A percentile compares a stretch with the other conserved stretches of the same genome.
Evolutionary conservation across 352 stramenopile species (phyloP).

Genomic region (Phytophthora litchii): DNA sequence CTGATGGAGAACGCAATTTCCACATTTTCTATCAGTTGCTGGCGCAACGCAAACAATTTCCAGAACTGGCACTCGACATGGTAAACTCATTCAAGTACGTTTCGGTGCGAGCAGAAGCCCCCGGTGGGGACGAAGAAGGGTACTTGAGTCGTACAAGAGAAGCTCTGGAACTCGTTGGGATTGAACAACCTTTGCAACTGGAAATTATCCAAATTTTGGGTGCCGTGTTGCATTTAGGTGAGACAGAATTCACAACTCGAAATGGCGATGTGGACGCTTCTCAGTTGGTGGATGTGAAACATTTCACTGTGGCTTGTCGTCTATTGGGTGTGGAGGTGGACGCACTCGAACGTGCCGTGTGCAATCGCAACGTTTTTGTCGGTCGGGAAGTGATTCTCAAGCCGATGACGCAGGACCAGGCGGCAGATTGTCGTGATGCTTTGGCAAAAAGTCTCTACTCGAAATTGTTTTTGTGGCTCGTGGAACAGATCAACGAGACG

Average conservation of each 20-base stretch:
- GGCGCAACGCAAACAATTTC: slow-evolving; percentile 58
- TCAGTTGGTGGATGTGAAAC: slow-evolving; percentile 58
- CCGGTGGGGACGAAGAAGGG: slow-evolving; percentile 57
- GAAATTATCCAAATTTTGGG: slow-evolving; percentile 91
- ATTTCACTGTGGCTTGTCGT: slow-evolving; percentile 61
- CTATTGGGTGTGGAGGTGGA: slow-evolving; percentile 63
- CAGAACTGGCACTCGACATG: slow-evolving; percentile 57
- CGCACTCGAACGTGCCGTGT: slow-evolving; percentile 70
- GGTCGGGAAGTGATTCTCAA: slow-evolving; percentile 82
- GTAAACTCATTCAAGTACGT: slow-evolving; percentile 76
- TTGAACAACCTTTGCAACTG: slow-evolving; percentile 78
- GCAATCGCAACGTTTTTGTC: slow-evolving; percentile 85
- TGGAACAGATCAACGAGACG: slow-evolving; percentile 93
- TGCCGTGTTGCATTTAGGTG: slow-evolving; percentile 92
- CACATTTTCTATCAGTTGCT: slow-evolving; percentile 95
- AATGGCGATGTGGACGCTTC: slow-evolving; percentile 85
- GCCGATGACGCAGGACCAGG: slow-evolving; percentile 86
- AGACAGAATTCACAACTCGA: slow-evolving; percentile 84
- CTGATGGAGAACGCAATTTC: slow-evolving; percentile 90
- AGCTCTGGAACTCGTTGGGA: slow-evolving; percentile 90
- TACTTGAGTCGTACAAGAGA: slow-evolving; percentile 76
- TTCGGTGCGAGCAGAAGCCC: slow-evolving; percentile 38
- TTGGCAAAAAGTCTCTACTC: slow-evolving; percentile 95
- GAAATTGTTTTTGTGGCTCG: slow-evolving; percentile 96
- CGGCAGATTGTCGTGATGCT: slow-evolving; percentile 90